A percentile compares a stretch with the other conserved stretches of the same genome.
Conservation (phyloP, 441 rosid genomes). For the Euphorbia neoarborescens region DNA sequence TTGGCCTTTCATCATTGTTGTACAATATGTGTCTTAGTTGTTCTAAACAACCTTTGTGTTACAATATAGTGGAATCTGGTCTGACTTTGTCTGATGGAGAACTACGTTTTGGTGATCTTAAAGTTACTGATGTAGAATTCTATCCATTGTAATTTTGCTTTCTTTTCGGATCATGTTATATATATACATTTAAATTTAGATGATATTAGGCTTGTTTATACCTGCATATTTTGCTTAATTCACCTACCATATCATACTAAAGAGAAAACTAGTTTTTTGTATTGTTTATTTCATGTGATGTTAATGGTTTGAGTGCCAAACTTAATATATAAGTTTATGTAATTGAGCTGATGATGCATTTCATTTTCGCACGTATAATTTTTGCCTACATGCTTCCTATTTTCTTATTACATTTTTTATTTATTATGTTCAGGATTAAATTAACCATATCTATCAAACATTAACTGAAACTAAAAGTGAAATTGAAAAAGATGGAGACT, state of each 20-base stretch:
- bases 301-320: background rate
- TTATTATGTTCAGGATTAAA: too few species aligned
- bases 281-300: background rate
- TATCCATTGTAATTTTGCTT: background rate
- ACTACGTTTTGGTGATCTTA: background rate
- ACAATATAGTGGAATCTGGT: too few species aligned
- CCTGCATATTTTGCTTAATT: background rate
- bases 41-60: background rate
- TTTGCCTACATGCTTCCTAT: too few species aligned
- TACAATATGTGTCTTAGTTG: background rate
- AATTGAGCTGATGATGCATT: background rate
- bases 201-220: too few species aligned
- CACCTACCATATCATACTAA: background rate
- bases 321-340: background rate
- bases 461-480: too few species aligned
- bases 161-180: background rate
- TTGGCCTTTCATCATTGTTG: background rate
- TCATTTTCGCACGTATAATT: background rate
- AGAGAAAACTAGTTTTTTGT: background rate
- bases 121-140: background rate
- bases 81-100: background rate
- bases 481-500: too few species aligned
- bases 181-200: background rate
- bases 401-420: too few species aligned
- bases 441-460: too few species aligned